A percentile compares a stretch with the other conserved stretches of the same genome.
phyloP scores from a whole-genome alignment of 306 rosid genomes.

The Carpinus fangiana region DNA sequence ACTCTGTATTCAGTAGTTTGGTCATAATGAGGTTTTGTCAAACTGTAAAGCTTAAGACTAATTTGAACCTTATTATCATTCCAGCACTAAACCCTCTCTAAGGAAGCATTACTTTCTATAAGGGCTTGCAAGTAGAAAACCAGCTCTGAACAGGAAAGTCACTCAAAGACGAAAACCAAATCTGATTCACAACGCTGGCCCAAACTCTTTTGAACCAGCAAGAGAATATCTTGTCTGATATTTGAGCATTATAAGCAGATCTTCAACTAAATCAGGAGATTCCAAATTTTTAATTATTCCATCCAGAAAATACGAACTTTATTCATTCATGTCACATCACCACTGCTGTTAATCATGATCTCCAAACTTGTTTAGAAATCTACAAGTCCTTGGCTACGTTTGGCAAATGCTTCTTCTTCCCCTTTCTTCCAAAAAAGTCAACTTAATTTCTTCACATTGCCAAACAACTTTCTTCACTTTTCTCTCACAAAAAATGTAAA shows the following conservation, averaged over 20 bases:
- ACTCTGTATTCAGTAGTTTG: not conserved
- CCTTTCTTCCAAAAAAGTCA: no score
- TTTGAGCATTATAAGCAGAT: not conserved
- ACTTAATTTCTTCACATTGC: no score
- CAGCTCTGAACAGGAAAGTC: not conserved
- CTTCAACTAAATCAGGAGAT: not conserved
- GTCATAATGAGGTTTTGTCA: not conserved
- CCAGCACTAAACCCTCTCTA: not conserved
- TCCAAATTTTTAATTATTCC: not conserved
- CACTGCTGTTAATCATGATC: not conserved
- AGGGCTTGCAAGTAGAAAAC: not conserved
- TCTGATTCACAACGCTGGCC: not conserved
- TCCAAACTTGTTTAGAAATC: not conserved
- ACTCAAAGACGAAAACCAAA: no score
- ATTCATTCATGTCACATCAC: no score
- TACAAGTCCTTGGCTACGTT: not conserved
- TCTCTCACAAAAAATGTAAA: no score
- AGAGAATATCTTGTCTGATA: not conserved
- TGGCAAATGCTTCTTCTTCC: no score
- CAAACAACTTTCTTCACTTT: no score
- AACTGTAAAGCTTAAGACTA: not conserved
- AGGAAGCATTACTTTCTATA: not conserved
- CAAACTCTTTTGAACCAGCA: not conserved
- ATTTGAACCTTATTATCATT: not conserved
- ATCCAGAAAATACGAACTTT: no score